Evolutionary conservation across 352 stramenopile species (phyloP).

Genomic region (Pythium graminicola): DNA sequence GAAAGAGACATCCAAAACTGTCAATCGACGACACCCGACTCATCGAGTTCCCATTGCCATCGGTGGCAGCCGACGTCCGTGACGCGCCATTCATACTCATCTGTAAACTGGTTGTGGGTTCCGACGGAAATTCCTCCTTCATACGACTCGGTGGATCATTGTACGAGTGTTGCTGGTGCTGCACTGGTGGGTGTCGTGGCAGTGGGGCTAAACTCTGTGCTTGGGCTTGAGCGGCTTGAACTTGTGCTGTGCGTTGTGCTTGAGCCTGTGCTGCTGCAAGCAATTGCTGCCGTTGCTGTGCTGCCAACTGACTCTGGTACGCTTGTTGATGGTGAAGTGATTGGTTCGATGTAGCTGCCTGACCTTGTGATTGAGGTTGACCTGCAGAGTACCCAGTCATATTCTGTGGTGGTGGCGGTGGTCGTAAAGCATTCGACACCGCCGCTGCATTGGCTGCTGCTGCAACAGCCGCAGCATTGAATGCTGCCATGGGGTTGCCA

Average conservation of each 20-base stretch:
- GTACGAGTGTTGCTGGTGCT: constrained; percentile 19
- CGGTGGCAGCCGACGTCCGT: neutral
- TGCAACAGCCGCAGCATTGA: constrained; percentile 10
- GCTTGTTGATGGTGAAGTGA: constrained; percentile 24
- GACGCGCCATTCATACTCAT: neutral
- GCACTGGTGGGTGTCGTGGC: constrained; percentile 20
- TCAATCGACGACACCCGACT: constrained; percentile 75
- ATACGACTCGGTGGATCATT: constrained; percentile 1
- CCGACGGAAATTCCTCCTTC: constrained; percentile 12
- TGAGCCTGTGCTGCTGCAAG: constrained; percentile 16
- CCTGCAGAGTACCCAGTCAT: neutral
- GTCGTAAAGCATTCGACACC: constrained; percentile 13
- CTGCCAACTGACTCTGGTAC: constrained; percentile 16
- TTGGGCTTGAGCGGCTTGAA: constrained; percentile 17
- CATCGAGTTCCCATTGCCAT: constrained; percentile 26
- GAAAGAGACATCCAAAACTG: constrained; percentile 79
- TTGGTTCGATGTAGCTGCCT: constrained; percentile 13
- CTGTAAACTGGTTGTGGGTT: neutral
- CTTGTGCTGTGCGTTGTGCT: constrained; percentile 10
- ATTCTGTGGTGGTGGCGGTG: constrained; percentile 6
- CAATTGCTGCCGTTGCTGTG: constrained; percentile 27
- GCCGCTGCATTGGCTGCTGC: constrained; percentile 8
- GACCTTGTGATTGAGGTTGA: constrained; percentile 2
- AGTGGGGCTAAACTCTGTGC: constrained; percentile 20
- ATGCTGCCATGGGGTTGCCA: constrained; percentile 11